Evolutionary conservation across 2,329 filamentous ascomycete species (phyloP), one percentile per base, ranked within the genome.

Genomic region (Aspergillus brasiliensis): DNA sequence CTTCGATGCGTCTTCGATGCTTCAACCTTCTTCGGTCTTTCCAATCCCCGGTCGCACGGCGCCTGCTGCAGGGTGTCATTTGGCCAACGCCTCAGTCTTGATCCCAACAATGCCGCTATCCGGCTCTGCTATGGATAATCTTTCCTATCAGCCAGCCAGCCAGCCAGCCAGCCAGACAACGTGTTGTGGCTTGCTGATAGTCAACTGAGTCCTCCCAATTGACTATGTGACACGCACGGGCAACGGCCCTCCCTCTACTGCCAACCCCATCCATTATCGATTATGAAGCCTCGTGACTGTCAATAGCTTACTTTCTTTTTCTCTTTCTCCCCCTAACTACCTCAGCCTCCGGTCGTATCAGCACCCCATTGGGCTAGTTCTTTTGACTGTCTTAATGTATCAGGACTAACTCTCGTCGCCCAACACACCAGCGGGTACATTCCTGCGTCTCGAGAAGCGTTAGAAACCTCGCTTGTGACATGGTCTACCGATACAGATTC

Each of bases 1-100:
- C 64, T 72, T 72, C 69, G 67, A 71, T 71, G 69, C 71, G 63
- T 69, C 68, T 72, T 72, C 71, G 64, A 68, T 71, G 62, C 68
- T 66, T 63, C 55, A 55, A 57, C 57, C 51, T 48, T 56, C 47
- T 59, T 56, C 49, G 27, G 51, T 34, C 48, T 51, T 25, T 51
- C 37, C 31, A 51, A 40, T 56, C 51, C 48, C n/a, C 47, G n/a
- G 25, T 40, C 42, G 49, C 37, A 53, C 37, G 23, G 37, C 40
- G 55, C 57, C 52, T 51, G 55, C 51, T 57, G 44, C 34, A 48
- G 37, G 58, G 55, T 46, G 58, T 61, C 58, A 65, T 61, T 52
- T 62, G 57, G 56, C 59, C 62, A 65, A 64, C 60, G 59, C 64
- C 60, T 52, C 58, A 46, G 52, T 62, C 56, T 51, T 53, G 46